Evolutionary conservation across 176 grass and related monocot species (phyloP), one percentile per base, ranked within the genome.

Genomic region (Aechmea fasciata): DNA sequence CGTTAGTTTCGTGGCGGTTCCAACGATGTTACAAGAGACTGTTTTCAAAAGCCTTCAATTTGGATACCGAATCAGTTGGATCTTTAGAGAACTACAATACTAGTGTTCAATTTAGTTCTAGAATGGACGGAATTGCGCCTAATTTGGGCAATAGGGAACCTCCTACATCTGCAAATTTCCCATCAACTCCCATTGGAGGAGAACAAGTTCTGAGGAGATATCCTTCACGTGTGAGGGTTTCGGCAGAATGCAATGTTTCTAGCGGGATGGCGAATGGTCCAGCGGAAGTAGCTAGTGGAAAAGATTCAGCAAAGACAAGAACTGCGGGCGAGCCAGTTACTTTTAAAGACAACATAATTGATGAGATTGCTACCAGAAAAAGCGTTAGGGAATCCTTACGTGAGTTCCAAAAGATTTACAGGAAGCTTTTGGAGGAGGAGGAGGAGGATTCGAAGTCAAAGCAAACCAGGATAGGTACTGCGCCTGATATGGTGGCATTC

Each of bases 1-100:
- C n/a, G 57, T 66, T 90, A 19, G 70, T 48, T 0, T 80, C 87
- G n/a, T 96, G 91, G 91, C 87, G 87, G 61, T 96, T 96, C 70
- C 85, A 96, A 69, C 33, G 59, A 1, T 72, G 81, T 7, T 87
- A 78, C 79, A 90, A 80, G 72, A 75, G 84, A 49, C 78, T 78
- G 17, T 87, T 83, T 75, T 78, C 72, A 3, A 71, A 85, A 76
- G 84, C 76, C 23, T 85, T 82, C 51, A 51, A 18, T 57, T 76
- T 67, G 6, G 51, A 72, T 11, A 52, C 1, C 41, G 65, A 13
- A 68, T 68, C 18, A 48, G 25, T 19, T 63, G 82, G 17, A 33
- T 52, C 26, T 4, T 47, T 41, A 47, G 64, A 41, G 59, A 11
- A 41, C 64, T 67, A 13, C 13, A 48, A 64, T 2, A 57, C 41